phyloP scores from a whole-genome alignment of 306 rosid genomes.

The Fagus sylvatica region DNA sequence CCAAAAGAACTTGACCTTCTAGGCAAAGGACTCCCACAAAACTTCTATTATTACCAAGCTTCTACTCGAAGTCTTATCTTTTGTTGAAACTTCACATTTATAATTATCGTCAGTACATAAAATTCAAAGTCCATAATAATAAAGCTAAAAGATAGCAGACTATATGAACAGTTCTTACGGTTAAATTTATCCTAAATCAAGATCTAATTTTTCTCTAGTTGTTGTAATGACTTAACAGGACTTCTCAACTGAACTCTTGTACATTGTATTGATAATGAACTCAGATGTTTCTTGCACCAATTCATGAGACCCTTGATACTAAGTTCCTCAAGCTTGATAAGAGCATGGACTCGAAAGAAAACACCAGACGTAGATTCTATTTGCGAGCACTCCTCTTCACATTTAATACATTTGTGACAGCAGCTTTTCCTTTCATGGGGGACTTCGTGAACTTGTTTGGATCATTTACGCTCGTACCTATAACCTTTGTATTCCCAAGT shows the following conservation, averaged over 20 bases:
- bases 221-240: too few relatives aligned
- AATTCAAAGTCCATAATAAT: too few relatives aligned
- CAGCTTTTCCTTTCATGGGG: constrained; percentile 61
- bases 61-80: not conserved
- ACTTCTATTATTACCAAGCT: too few relatives aligned
- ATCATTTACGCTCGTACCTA: constrained; percentile 50
- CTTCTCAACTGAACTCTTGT: too few relatives aligned
- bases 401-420: constrained; percentile 43
- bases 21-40: too few relatives aligned
- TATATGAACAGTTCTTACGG: too few relatives aligned
- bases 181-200: too few relatives aligned
- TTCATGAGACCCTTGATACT: constrained; percentile 55
- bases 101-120: too few relatives aligned
- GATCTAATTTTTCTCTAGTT: too few relatives aligned
- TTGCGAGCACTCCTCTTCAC: constrained; percentile 33
- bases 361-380: constrained; percentile 41
- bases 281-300: constrained; percentile 55
- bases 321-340: constrained; percentile 38
- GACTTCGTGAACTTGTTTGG: constrained; percentile 61
- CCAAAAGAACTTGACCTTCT: too few relatives aligned
- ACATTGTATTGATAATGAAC: not conserved
- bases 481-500: constrained; percentile 63
- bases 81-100: not conserved
- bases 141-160: too few relatives aligned
- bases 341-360: constrained; percentile 42